These are phyloP conservation scores for Globisporangium irregulare DNA, from an alignment of 352 stramenopile species.

Conservation along the genomic window DNA sequence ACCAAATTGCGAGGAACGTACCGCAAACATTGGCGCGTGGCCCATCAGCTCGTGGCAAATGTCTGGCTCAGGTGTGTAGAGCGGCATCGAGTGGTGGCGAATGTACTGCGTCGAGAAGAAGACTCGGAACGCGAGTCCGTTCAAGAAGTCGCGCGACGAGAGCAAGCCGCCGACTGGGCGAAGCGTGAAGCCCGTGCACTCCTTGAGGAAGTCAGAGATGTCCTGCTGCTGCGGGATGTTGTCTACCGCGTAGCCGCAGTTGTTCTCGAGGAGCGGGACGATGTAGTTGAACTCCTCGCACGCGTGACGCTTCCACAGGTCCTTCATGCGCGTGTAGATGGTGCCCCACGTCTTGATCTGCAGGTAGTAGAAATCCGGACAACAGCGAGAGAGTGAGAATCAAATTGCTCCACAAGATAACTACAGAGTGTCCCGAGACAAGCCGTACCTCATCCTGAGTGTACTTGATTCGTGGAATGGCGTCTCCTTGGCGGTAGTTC, in stretches of 20 bases:
- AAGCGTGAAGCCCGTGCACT: slow-evolving; percentile 91
- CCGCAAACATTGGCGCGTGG: slow-evolving; percentile 96
- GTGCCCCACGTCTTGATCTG: slow-evolving; percentile 85
- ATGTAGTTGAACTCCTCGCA: slow-evolving; percentile 97
- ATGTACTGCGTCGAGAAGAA: slow-evolving; percentile 99
- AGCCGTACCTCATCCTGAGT: slow-evolving; percentile 88
- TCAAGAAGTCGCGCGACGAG: slow-evolving; percentile 97
- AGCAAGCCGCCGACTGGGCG: slow-evolving; percentile 94
- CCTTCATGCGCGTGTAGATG: slow-evolving; percentile 94
- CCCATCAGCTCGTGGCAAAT: slow-evolving; percentile 97
- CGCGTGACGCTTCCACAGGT: slow-evolving; percentile 92
- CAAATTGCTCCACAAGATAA: background rate
- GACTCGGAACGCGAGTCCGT: slow-evolving; percentile 96
- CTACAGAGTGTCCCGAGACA: background rate
- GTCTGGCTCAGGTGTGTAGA: slow-evolving; percentile 98
- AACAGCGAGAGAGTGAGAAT: background rate
- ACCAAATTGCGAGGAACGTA: slow-evolving; percentile 18
- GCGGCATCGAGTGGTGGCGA: slow-evolving; percentile 91
- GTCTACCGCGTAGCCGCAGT: slow-evolving; percentile 93
- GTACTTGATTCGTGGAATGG: slow-evolving; percentile 94
- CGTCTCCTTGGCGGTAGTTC: slow-evolving; percentile 87
- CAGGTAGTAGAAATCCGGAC: background rate
- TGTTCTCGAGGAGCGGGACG: slow-evolving; percentile 90
- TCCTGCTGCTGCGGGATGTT: slow-evolving; percentile 95
- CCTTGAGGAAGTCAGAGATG: slow-evolving; percentile 94